Evolutionary conservation across 23 red algal genomes (phyloP).

Genomic region (Chondrus crispus): DNA sequence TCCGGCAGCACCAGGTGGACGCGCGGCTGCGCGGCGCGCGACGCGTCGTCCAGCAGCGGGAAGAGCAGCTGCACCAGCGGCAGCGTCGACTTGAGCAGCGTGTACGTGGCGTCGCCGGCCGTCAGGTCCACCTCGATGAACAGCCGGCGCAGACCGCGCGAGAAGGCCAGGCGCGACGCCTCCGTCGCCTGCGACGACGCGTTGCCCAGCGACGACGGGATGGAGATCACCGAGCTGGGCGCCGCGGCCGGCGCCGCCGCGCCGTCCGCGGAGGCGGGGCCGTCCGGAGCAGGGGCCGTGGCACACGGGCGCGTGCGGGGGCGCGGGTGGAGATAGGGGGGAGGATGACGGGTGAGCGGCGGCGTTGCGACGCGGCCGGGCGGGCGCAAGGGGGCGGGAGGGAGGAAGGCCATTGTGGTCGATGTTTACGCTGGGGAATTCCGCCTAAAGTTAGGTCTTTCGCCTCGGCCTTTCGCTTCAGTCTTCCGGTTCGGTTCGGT

Average conservation of each 20-base stretch:
- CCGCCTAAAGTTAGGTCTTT: too few species aligned
- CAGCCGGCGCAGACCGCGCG: conserved; percentile 26
- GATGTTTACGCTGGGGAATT: too few species aligned
- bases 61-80: conserved; percentile 53
- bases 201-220: conserved; percentile 44
- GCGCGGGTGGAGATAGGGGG: background rate
- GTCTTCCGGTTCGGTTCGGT: too few species aligned
- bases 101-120: conserved; percentile 83
- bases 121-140: conserved; percentile 77
- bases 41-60: too few species aligned
- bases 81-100: conserved; percentile 70
- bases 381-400: background rate
- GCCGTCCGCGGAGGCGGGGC: background rate
- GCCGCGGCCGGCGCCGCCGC: background rate
- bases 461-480: too few species aligned
- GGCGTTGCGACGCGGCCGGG: background rate
- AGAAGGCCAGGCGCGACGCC: conserved; percentile 21
- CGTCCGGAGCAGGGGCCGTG: background rate
- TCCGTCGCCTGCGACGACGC: conserved; percentile 15
- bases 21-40: background rate
- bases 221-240: background rate
- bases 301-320: background rate
- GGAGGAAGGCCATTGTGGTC: background rate
- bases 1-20: conserved; percentile 73
- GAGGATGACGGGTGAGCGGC: background rate